phyloP scores from a whole-genome alignment of 805 yeast species.

The Saturnispora sekii region DNA sequence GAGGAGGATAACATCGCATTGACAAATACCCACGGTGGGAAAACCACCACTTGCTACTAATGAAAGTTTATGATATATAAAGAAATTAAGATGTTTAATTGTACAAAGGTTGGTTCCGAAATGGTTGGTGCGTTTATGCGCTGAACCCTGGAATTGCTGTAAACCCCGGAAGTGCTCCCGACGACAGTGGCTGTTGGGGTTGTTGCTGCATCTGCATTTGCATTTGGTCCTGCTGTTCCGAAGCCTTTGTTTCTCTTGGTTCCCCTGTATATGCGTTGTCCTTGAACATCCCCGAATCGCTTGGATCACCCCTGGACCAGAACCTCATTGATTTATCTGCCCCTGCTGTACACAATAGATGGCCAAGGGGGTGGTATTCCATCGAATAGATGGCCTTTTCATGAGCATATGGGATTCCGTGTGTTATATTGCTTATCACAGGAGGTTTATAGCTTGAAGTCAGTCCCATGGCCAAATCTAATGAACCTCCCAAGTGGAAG shows the following conservation, averaged over 20 bases:
- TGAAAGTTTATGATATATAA: neutral
- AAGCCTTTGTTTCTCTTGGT: constrained; percentile 20
- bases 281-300: constrained; percentile 71
- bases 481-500: constrained; percentile 50
- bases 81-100: neutral
- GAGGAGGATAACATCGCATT: constrained; percentile 7
- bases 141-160: neutral
- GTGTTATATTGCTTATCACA: constrained; percentile 21
- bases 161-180: neutral
- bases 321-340: constrained; percentile 87
- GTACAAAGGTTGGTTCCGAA: neutral
- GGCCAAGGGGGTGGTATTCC: constrained; percentile 93
- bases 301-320: constrained; percentile 91
- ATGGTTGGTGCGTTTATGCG: neutral
- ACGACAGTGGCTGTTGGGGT: no score
- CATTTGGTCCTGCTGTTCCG: neutral
- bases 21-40: no score
- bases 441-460: neutral
- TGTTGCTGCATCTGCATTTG: no score
- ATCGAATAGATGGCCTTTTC: constrained; percentile 85
- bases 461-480: constrained; percentile 20
- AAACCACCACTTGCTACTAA: neutral
- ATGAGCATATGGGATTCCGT: constrained; percentile 82
- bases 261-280: constrained; percentile 67
- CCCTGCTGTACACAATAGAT: constrained; percentile 82